phyloP scores from a whole-genome alignment of 139 green algal genomes.

The Mesotaenium endlicherianum region DNA sequence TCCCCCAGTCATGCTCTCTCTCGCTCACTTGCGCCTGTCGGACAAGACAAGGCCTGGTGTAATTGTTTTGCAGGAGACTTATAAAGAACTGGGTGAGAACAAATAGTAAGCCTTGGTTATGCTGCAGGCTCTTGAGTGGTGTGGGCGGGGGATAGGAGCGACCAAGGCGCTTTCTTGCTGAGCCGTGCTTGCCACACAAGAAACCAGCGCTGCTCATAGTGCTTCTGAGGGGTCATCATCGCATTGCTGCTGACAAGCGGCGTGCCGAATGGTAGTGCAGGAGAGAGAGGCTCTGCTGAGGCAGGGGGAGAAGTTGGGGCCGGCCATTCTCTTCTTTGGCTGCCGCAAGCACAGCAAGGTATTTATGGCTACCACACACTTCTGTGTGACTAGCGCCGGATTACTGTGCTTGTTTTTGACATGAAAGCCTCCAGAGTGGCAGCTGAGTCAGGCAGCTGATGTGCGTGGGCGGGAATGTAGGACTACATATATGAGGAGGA shows the following conservation, averaged over 20 bases:
- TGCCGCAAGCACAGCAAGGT: slow-evolving; percentile 36
- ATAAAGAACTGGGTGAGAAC: no score
- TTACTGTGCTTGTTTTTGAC: no score
- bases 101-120: no score
- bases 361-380: not conserved
- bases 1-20: not conserved
- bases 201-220: no score
- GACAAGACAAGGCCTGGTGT: no score
- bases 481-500: slow-evolving; percentile 60
- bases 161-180: no score
- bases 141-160: no score
- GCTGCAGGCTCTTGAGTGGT: no score
- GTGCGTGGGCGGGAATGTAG: not conserved
- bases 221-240: no score
- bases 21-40: not conserved
- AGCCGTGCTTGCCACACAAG: no score
- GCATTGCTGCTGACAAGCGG: not conserved
- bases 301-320: slow-evolving; percentile 38
- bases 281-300: slow-evolving; percentile 62
- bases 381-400: not conserved
- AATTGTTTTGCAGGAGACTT: not conserved
- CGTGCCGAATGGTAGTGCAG: not conserved
- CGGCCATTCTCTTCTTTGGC: slow-evolving; percentile 46
- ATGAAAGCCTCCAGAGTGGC: no score
- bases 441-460: no score